Evolutionary conservation across 2,329 filamentous ascomycete species (phyloP).

Genomic region (Monosporascus sp.): DNA sequence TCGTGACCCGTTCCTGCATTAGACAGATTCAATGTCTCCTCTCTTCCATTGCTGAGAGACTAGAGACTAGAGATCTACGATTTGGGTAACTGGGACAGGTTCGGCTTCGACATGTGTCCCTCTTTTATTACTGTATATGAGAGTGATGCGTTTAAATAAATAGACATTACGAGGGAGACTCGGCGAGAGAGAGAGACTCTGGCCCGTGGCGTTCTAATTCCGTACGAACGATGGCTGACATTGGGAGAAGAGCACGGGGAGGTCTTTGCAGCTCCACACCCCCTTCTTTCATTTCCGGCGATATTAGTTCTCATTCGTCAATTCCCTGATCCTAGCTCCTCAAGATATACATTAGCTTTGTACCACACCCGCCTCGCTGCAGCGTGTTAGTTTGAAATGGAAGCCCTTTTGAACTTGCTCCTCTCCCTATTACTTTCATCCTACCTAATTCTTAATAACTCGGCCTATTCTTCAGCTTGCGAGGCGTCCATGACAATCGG

Average conservation of each 20-base stretch:
- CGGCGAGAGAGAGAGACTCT: no score
- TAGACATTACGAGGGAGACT: no score
- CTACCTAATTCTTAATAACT: background rate
- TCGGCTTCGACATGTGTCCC: no score
- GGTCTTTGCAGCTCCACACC: slow-evolving; percentile 17
- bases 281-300: slow-evolving; percentile 29
- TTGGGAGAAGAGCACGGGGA: background rate
- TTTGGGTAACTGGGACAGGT: no score
- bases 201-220: no score
- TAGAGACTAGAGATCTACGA: no score
- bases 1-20: slow-evolving; percentile 14
- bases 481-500: slow-evolving; percentile 30
- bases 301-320: slow-evolving; percentile 27
- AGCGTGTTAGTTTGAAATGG: background rate
- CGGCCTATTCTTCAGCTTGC: slow-evolving; percentile 3
- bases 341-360: slow-evolving; percentile 6
- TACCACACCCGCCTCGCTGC: background rate
- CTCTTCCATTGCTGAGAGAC: no score
- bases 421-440: background rate
- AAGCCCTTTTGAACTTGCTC: slow-evolving; percentile 4
- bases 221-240: background rate
- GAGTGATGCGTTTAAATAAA: no score
- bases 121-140: no score
- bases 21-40: slow-evolving; percentile 2
- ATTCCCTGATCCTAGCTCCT: slow-evolving; percentile 15